Percentiles rank a stretch among this genome's conserved stretches.
Conservation (phyloP, 495 filamentous ascomycete species). For the Polyplosphaeria fusca region DNA sequence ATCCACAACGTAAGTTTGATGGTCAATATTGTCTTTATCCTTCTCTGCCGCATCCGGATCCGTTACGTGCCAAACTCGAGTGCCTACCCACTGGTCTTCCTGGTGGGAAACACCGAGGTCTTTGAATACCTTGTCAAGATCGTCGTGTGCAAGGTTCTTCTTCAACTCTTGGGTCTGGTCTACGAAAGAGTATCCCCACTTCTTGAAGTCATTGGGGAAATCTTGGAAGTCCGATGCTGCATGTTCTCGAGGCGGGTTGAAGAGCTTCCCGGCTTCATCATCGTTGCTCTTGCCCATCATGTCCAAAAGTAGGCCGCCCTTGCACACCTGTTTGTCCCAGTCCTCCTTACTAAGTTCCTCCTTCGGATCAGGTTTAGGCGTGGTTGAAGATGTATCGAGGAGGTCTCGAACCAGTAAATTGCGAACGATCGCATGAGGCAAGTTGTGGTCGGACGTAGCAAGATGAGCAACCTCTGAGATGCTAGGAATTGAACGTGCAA, state of each 20-base stretch:
- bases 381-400: no score
- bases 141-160: no score
- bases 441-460: no score
- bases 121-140: slow-evolving; percentile 1
- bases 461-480: no score
- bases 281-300: background rate
- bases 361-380: no score
- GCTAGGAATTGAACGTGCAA: no score
- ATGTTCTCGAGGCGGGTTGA: background rate
- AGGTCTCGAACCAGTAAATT: no score
- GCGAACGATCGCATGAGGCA: no score
- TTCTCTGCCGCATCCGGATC: background rate
- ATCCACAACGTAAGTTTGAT: no score
- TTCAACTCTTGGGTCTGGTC: no score
- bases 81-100: background rate
- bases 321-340: slow-evolving; percentile 4
- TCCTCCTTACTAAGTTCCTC: no score
- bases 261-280: slow-evolving; percentile 2
- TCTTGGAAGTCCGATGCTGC: background rate
- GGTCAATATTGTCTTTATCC: slow-evolving; percentile 1
- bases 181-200: background rate
- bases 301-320: background rate
- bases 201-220: background rate
- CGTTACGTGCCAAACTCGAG: background rate
- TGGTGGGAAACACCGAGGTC: background rate